These are phyloP conservation scores for Phaeosphaeria sp. DNA, from an alignment of 2,329 filamentous ascomycete species.

Conservation along the genomic window DNA sequence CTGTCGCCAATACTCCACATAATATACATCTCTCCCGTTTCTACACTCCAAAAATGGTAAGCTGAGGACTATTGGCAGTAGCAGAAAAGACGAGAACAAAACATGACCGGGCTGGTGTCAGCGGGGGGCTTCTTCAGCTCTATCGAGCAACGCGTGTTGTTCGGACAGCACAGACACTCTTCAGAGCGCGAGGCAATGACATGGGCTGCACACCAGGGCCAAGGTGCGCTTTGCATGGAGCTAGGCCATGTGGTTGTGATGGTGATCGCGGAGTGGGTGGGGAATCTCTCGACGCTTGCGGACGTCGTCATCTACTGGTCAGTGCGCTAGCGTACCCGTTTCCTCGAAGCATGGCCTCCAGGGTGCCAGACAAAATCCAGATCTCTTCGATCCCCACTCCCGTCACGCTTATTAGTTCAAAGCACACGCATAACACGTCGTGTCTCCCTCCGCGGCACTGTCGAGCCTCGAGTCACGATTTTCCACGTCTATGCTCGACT, in stretches of 20 bases:
- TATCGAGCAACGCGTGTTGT: not conserved
- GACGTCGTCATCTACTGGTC: slow-evolving; percentile 15
- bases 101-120: not conserved
- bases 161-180: not conserved
- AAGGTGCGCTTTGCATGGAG: no score
- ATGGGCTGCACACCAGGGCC: not conserved
- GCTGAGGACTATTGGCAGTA: not conserved
- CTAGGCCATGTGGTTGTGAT: not conserved
- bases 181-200: not conserved
- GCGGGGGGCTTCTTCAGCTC: not conserved
- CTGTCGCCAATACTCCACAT: slow-evolving; percentile 3
- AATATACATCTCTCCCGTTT: not conserved
- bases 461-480: not conserved
- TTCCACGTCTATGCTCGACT: not conserved
- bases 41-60: not conserved
- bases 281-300: not conserved
- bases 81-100: not conserved
- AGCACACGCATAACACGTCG: not conserved
- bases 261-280: not conserved
- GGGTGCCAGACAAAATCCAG: slow-evolving; percentile 13
- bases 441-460: not conserved
- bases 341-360: not conserved
- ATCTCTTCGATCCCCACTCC: slow-evolving; percentile 25
- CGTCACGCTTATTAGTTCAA: slow-evolving; percentile 10
- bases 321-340: slow-evolving; percentile 7